These are phyloP conservation scores for Venturia asperata DNA, from an alignment of 2,329 filamentous ascomycete genomes.

Conservation along the genomic window DNA sequence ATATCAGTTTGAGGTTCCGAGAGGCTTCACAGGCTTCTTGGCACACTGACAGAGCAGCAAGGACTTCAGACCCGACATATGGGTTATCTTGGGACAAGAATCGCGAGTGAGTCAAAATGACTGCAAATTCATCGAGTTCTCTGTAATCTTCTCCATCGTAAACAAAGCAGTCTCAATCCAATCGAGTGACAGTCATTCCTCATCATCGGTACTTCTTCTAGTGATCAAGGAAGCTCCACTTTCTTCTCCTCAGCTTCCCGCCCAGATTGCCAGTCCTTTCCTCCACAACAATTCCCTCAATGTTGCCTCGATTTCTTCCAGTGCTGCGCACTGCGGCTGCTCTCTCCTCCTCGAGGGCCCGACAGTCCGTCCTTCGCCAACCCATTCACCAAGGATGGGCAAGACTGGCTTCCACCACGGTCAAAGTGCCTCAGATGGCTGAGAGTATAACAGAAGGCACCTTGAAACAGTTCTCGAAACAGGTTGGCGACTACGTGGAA, in stretches of 20 bases:
- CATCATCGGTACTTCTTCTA: not conserved
- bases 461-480: constrained; percentile 88
- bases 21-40: constrained; percentile 7
- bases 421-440: constrained; percentile 97
- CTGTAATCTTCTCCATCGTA: not conserved
- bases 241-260: constrained; percentile 6
- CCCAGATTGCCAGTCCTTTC: not conserved
- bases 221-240: constrained; percentile 11
- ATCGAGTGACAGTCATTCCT: not conserved
- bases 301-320: constrained; percentile 16
- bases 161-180: not conserved
- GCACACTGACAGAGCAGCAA: not conserved
- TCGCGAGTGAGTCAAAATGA: not conserved
- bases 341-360: constrained; percentile 15
- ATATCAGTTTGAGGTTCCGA: not conserved
- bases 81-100: not conserved
- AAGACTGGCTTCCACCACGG: constrained; percentile 35
- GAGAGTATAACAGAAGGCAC: constrained; percentile 98
- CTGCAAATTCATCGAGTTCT: not conserved
- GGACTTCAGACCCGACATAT: not conserved
- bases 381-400: constrained; percentile 9
- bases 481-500: constrained; percentile 89
- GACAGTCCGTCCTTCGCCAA: constrained; percentile 5
- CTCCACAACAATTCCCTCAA: not conserved
- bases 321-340: constrained; percentile 18